Percentiles rank a stretch among this genome's conserved stretches.
phyloP scores from a whole-genome alignment of 768 basidiomycete species.

The Tephrocybe sp. region DNA sequence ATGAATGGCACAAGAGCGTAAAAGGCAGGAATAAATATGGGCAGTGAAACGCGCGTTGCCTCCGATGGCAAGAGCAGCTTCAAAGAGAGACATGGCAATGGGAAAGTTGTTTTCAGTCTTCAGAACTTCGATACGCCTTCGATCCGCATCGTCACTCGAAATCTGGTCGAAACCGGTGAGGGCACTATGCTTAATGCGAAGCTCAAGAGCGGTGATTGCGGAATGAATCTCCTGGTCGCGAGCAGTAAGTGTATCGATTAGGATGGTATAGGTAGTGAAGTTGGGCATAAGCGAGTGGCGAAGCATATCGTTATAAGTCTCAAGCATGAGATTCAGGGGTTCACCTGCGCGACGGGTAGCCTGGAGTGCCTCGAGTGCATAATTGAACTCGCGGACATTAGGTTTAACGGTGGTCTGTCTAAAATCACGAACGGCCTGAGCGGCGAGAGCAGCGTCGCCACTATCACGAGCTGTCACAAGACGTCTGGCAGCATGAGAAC shows the following conservation, averaged over 20 bases:
- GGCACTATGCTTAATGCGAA: slow-evolving; percentile 34
- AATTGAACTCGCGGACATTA: slow-evolving; percentile 56
- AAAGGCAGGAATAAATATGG: slow-evolving; percentile 47
- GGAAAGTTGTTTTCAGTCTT: slow-evolving; percentile 66
- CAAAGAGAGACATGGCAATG: slow-evolving; percentile 72
- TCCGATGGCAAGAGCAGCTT: slow-evolving; percentile 44
- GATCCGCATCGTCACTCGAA: slow-evolving; percentile 23
- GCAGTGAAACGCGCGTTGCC: slow-evolving; percentile 29
- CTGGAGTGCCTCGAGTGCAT: slow-evolving; percentile 53
- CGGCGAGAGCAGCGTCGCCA: slow-evolving; percentile 23
- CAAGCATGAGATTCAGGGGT: slow-evolving; percentile 54
- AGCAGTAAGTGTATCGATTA: slow-evolving; percentile 60
- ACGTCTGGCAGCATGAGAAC: slow-evolving; percentile 10
- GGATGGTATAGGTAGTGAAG: slow-evolving; percentile 51
- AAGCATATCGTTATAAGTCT: slow-evolving; percentile 74
- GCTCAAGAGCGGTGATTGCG: slow-evolving; percentile 40
- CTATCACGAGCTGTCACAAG: slow-evolving; percentile 24
- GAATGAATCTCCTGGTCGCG: slow-evolving; percentile 65
- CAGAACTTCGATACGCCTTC: slow-evolving; percentile 41
- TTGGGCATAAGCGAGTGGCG: slow-evolving; percentile 60
- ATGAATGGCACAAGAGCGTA: slow-evolving; percentile 60
- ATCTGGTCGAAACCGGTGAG: slow-evolving; percentile 24
- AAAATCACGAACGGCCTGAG: slow-evolving; percentile 35
- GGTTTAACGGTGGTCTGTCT: slow-evolving; percentile 27
- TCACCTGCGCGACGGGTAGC: slow-evolving; percentile 44